Evolutionary conservation across 495 filamentous ascomycete species (phyloP), one percentile per base, ranked within the genome.

Genomic region (Podospora pseudocomata): DNA sequence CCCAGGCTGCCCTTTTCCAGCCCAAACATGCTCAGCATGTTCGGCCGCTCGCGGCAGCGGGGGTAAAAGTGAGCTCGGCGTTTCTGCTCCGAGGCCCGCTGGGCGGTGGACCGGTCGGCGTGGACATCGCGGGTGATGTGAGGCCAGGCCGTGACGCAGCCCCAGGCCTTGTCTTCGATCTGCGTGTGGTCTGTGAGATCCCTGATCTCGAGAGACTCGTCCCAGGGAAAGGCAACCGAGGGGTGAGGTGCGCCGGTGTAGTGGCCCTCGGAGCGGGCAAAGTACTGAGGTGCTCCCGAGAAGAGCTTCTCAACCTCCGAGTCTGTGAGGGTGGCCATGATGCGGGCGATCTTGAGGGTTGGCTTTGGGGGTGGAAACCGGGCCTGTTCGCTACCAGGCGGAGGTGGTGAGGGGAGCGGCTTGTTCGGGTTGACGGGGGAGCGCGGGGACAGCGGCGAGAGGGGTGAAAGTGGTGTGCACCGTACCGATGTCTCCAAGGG

Each of bases 211-310:
- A 88, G 77, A 60, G 87, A 83, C 62, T 87, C 85, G 78, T 92
- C 87, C 85, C 88, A 91, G 0, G 90, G 90, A 67, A 89, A 92
- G 16, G 88, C 84, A 15, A 89, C 89, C 55, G 84, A 85, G 44
- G 89, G 89, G 71, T 88, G 86, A 65, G 84, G 84, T 32, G 84
- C 82, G 18, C 84, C 82, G 77, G 75, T 83, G 64, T 79, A 82
- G 69, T 84, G 81, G 27, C 82, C 82, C 71, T 79, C 84, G 76
- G 80, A 87, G 72, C 79, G 82, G 77, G 78, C 87, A 70, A 89
- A 83, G 75, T 90, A 93, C 73, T 91, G 90, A 53, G 90, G 90
- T 16, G 90, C 90, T n/a, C 90, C 90, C 32, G 89, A 91, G 74
- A 93, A 89, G 49, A 93, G 81, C 61, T 86, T 85, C 74, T 89